A percentile compares a stretch with the other conserved stretches of the same genome.
Evolutionary conservation across 2,329 filamentous ascomycete genomes (phyloP).

Genomic region (Dactylellina drechsleri): DNA sequence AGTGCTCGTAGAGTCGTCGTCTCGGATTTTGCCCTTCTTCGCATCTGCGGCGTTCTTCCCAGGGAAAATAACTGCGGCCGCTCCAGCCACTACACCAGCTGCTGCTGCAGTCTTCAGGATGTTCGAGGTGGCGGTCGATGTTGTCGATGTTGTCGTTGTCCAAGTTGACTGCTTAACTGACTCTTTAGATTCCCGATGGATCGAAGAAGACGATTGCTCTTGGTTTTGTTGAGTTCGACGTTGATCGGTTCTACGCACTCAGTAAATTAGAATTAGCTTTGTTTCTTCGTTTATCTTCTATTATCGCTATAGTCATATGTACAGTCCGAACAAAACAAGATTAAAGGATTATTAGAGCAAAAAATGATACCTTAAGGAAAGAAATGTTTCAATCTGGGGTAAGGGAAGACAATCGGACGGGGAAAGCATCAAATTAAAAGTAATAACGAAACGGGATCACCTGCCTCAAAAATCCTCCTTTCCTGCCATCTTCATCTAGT

Average conservation of each 20-base stretch:
- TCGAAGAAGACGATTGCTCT: slow-evolving; percentile 29
- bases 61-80: slow-evolving; percentile 32
- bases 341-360: not conserved
- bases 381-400: not conserved
- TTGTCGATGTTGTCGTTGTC: no score
- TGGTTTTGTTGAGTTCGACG: slow-evolving; percentile 32
- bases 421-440: slow-evolving; percentile 14
- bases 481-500: slow-evolving; percentile 32
- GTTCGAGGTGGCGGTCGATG: slow-evolving; percentile 21
- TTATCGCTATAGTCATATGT: slow-evolving; percentile 24
- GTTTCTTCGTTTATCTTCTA: slow-evolving; percentile 16
- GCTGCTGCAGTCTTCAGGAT: slow-evolving; percentile 26
- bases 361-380: slow-evolving; percentile 8
- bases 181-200: slow-evolving; percentile 13
- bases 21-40: slow-evolving; percentile 3
- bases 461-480: slow-evolving; percentile 40
- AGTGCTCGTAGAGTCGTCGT: slow-evolving; percentile 34
- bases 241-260: slow-evolving; percentile 47
- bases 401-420: not conserved
- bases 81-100: slow-evolving; percentile 14
- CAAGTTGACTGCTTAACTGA: slow-evolving; percentile 18
- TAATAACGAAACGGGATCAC: slow-evolving; percentile 43
- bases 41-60: slow-evolving; percentile 13
- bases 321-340: slow-evolving; percentile 13
- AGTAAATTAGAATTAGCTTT: slow-evolving; percentile 43